Percentiles rank a stretch among this genome's conserved stretches.
These are phyloP conservation scores for Fusarium buxicola DNA, from an alignment of 2,329 filamentous ascomycete genomes.

Conservation along the genomic window DNA sequence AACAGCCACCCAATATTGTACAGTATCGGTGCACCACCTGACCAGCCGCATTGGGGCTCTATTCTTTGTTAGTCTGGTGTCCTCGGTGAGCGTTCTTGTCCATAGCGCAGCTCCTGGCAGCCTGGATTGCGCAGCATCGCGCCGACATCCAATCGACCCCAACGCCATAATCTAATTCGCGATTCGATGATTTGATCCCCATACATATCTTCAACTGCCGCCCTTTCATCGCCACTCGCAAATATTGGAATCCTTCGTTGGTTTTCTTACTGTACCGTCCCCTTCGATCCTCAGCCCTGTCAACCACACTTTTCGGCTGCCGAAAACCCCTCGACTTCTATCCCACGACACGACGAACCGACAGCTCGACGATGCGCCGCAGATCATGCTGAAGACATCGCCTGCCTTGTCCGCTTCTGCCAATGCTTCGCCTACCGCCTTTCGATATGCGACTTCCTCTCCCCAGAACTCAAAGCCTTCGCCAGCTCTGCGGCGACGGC, in stretches of 20 bases:
- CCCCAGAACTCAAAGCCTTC: slow-evolving; percentile 44
- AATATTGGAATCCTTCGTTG: slow-evolving; percentile 24
- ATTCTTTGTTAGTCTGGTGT: slow-evolving; percentile 35
- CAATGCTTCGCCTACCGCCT: slow-evolving; percentile 64
- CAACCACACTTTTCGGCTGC: slow-evolving; percentile 29
- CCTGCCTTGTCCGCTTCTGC: slow-evolving; percentile 62
- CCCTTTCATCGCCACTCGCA: slow-evolving; percentile 26
- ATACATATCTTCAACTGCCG: slow-evolving; percentile 26
- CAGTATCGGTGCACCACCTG: slow-evolving; percentile 15
- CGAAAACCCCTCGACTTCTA: slow-evolving; percentile 31
- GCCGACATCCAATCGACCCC: slow-evolving; percentile 41
- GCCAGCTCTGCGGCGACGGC: slow-evolving; percentile 43
- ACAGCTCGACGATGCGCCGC: slow-evolving; percentile 58
- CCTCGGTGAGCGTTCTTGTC: slow-evolving; percentile 51
- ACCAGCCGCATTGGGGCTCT: slow-evolving; percentile 30
- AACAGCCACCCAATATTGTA: slow-evolving; percentile 24
- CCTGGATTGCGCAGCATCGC: slow-evolving; percentile 39
- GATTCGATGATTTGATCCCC: slow-evolving; percentile 39
- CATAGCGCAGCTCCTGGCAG: slow-evolving; percentile 38
- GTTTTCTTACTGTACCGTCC: slow-evolving; percentile 26
- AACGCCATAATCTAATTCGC: slow-evolving; percentile 46
- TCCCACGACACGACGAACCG: slow-evolving; percentile 30
- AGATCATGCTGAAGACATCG: slow-evolving; percentile 71
- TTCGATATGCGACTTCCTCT: slow-evolving; percentile 50
- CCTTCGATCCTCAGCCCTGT: slow-evolving; percentile 26